Percentiles rank a stretch among this genome's conserved stretches.
Evolutionary conservation across 371 early-diverging fungal species (phyloP).

Genomic region (Syncephalastrum monosporum): DNA sequence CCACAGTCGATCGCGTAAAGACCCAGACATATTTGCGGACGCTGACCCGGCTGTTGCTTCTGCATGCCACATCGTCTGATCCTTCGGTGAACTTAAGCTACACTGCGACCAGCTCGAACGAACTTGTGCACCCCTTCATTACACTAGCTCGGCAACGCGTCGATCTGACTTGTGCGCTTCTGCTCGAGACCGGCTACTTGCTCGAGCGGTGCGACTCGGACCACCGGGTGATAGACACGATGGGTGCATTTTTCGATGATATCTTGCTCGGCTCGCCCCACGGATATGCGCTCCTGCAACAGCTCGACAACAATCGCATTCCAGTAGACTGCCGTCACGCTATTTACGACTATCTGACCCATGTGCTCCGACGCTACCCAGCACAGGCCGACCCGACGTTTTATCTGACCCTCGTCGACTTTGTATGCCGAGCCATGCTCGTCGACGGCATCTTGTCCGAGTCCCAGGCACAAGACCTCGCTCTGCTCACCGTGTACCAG

Average conservation of each 20-base stretch:
- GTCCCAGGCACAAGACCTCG: slow-evolving; percentile 8
- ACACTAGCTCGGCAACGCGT: slow-evolving; percentile 29
- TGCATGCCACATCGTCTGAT: slow-evolving; percentile 1
- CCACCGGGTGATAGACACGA: slow-evolving; percentile 3
- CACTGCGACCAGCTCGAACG: no score
- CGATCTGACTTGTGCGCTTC: slow-evolving; percentile 14
- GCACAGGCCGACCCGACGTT: background rate
- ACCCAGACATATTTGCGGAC: slow-evolving; percentile 20
- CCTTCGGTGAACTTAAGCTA: no score
- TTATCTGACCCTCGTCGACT: slow-evolving; percentile 11
- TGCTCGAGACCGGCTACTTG: slow-evolving; percentile 25
- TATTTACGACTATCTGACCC: slow-evolving; percentile 5
- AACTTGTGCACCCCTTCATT: slow-evolving; percentile 24
- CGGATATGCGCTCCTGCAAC: slow-evolving; percentile 16
- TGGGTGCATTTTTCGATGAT: slow-evolving; percentile 17
- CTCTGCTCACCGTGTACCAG: slow-evolving; percentile 21
- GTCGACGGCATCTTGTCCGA: slow-evolving; percentile 2
- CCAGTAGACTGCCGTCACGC: background rate
- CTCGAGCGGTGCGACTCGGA: slow-evolving; percentile 7
- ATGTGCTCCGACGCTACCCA: slow-evolving; percentile 10
- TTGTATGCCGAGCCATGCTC: slow-evolving; percentile 1
- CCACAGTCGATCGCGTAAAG: slow-evolving; percentile 19
- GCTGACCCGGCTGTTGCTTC: slow-evolving; percentile 22
- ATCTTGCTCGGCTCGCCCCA: slow-evolving; percentile 17
- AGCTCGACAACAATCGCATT: slow-evolving; percentile 6